A percentile compares a stretch with the other conserved stretches of the same genome.
phyloP scores from a whole-genome alignment of 495 filamentous ascomycete species.

The Podospora pseudopauciseta region DNA sequence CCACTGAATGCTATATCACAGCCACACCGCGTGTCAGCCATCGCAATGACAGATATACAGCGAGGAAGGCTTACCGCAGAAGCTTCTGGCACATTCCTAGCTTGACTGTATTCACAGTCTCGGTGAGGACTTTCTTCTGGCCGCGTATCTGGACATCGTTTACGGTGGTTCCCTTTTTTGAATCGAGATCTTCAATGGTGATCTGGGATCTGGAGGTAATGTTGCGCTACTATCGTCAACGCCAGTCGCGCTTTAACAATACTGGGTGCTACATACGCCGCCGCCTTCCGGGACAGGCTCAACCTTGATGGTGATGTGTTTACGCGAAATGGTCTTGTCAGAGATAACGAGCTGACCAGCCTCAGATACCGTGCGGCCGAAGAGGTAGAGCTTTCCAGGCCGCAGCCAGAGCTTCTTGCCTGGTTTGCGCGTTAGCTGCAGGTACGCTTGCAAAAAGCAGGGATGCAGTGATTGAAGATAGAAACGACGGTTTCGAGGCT shows the following conservation, averaged over 20 bases:
- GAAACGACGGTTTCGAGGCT: constrained; percentile 10
- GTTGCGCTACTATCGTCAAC: constrained; percentile 43
- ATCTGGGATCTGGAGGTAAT: constrained; percentile 61
- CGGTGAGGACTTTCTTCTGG: constrained; percentile 47
- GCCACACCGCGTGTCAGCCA: not conserved
- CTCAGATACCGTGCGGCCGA: constrained; percentile 60
- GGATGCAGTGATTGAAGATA: not conserved
- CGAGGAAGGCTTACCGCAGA: constrained; percentile 28
- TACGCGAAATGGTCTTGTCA: constrained; percentile 78
- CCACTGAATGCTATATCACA: constrained; percentile 60
- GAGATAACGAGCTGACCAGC: constrained; percentile 59
- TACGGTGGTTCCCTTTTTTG: constrained; percentile 75
- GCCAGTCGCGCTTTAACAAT: not conserved
- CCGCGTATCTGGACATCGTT: constrained; percentile 67
- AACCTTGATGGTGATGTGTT: constrained; percentile 79
- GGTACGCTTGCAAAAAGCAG: not conserved
- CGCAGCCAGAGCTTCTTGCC: constrained; percentile 77
- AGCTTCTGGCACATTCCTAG: constrained; percentile 60
- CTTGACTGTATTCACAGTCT: constrained; percentile 59
- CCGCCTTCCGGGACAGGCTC: constrained; percentile 61
- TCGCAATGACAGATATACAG: not conserved
- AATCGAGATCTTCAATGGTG: constrained; percentile 63
- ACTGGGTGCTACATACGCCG: constrained; percentile 51
- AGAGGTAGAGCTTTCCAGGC: constrained; percentile 76
- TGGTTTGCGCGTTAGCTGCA: constrained; percentile 27